Evolutionary conservation across 192 early-diverging fungal genomes (phyloP), one percentile per base, ranked within the genome.

Genomic region (Allomyces macrogynus): DNA sequence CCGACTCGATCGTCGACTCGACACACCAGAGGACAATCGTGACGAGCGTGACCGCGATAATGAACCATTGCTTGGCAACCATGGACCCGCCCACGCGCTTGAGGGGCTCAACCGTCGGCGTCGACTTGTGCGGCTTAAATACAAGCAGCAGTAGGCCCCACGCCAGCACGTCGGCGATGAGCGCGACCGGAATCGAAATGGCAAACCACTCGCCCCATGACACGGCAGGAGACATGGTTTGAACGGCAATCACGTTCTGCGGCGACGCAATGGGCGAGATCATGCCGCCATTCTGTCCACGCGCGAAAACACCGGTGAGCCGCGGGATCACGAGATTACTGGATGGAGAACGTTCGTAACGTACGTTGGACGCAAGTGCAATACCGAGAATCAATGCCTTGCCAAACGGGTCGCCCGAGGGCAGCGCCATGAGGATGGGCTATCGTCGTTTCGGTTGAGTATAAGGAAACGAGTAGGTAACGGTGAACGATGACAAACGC

Each of bases 161-260:
- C 57, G 93, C 87, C 32, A 85, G 72, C 12, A 92, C 23, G 70
- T 93, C 87, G 57, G 87, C 79, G 11, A 87, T 70, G 3, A 95
- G 61, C 66, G 87, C 92, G 32, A 97, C 74, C 4, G 94, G 94
- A 26, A 97, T 73, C 0, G 91, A 79, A 43, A 97, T 81, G 3
- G 80, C 70, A 70, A 95, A 92, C 90, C 92, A 97, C 72, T 95
- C 80, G 24, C 78, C 71, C 94, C 94, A 97, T 49, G 87, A 83
- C 1, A 90, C 90, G 8, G 84, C 67, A 16, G 92, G 94, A 26
- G 80, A 71, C 91, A 97, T 97, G 65, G 84, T 91, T 64, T 86
- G 82, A 65, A 97, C 89, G 8, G 94, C 91, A 66, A 97, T 89
- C 64, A 92, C 90, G 76, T 97, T 97, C 68, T 97, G 94, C n/a